phyloP scores from a whole-genome alignment of 1,284 basidiomycete genomes.

The Meira miltonrushii region DNA sequence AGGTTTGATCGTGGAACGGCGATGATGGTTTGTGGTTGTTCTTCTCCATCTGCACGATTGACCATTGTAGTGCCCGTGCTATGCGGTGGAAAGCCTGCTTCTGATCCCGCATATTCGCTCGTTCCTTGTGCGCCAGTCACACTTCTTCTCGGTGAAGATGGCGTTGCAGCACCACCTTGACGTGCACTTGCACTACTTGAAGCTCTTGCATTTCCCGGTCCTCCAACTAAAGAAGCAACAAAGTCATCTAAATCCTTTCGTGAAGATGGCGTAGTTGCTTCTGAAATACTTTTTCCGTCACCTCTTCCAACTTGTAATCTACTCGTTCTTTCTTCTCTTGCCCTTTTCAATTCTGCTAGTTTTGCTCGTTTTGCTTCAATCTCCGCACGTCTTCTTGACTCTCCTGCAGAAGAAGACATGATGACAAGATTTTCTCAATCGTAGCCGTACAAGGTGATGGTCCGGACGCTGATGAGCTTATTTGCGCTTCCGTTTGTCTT shows the following conservation, averaged over 20 bases:
- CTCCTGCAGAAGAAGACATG: conserved; percentile 8
- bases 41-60: conserved; percentile 16
- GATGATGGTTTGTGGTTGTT: neutral
- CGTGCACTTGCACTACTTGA: neutral
- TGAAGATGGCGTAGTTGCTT: conserved; percentile 19
- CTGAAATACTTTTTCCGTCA: conserved; percentile 9
- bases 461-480: neutral
- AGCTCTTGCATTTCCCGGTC: conserved; percentile 5
- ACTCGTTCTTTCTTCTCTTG: conserved; percentile 62
- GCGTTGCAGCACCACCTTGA: neutral
- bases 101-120: conserved; percentile 27
- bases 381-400: conserved; percentile 64
- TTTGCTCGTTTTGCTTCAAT: conserved; percentile 87
- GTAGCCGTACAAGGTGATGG: neutral
- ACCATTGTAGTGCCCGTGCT: conserved; percentile 14
- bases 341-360: conserved; percentile 73
- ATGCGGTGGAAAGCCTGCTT: conserved; percentile 14
- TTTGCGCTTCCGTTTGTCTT: no score
- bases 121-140: conserved; percentile 4
- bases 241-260: conserved; percentile 44
- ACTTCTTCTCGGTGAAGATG: conserved; percentile 10
- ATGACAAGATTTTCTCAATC: neutral
- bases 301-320: conserved; percentile 17
- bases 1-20: neutral
- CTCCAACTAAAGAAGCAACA: conserved; percentile 35